phyloP scores from a whole-genome alignment of 768 basidiomycete species.

The Pholiota molesta region DNA sequence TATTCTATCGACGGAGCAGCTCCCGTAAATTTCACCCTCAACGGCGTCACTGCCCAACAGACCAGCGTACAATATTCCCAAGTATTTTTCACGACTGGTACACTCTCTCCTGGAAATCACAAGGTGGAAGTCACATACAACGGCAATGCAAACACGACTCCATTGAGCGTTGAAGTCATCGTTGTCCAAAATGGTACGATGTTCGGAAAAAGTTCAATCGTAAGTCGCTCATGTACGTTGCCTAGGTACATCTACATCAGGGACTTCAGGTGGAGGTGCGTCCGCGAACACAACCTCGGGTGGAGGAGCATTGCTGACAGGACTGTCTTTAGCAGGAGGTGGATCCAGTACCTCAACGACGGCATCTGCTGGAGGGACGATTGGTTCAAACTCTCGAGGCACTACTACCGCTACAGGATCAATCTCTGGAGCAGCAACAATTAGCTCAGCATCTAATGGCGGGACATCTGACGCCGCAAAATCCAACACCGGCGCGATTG shows the following conservation, averaged over 20 bases:
- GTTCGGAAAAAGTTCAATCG: background rate
- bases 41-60: constrained; percentile 17
- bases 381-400: background rate
- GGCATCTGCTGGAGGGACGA: background rate
- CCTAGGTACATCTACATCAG: background rate
- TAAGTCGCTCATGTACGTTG: background rate
- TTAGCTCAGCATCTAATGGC: background rate
- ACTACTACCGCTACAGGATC: background rate
- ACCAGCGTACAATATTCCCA: constrained; percentile 14
- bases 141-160: constrained; percentile 7
- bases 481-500: background rate
- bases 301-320: background rate
- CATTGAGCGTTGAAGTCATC: constrained; percentile 5
- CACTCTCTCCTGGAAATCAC: constrained; percentile 11
- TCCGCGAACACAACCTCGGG: background rate
- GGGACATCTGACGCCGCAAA: background rate
- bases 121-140: constrained; percentile 14
- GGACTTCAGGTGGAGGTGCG: background rate
- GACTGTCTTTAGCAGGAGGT: background rate
- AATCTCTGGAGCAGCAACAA: background rate
- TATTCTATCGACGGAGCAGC: constrained; percentile 30
- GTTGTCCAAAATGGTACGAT: background rate
- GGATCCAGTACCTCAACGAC: background rate
- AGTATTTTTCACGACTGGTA: constrained; percentile 11
- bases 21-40: constrained; percentile 17